Evolutionary conservation across 495 filamentous ascomycete genomes (phyloP), one percentile per base, ranked within the genome.

Genomic region (Aspergillus biplanus): DNA sequence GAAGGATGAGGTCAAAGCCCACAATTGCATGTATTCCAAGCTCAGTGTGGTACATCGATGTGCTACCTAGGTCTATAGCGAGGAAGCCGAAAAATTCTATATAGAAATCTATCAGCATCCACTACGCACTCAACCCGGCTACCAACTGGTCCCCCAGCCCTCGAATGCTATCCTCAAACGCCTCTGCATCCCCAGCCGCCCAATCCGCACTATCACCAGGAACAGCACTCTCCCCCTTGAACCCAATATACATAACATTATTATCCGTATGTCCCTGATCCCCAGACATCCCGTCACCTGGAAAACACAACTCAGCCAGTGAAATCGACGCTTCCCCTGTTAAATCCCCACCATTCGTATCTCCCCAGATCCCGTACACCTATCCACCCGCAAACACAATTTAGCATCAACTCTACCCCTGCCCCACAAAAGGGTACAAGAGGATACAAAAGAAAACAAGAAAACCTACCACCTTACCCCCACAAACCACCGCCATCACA

Each of bases 291-390:
- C 61, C 39, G 0, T 69, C 67, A 33, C 75, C 61, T 1, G 69
- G 81, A 66, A 79, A 89, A 71, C 87, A 89, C n/a, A 83, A 74
- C 21, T 82, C 80, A 0, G 84, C 87, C 6, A 89, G 66, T 1
- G 85, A 76, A 34, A 89, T 77, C 27, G 82, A 82, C 0, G 83
- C 82, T 62, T 90, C 85, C 15, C 87, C 85, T 0, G 85, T 83
- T 0, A 80, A 65, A 33, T 64, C 72, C 31, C 71, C 81, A 33
- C 84, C 87, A 63, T 89, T 90, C 5, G 75, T 80, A 67, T 90
- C 87, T 15, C 85, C 88, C 88, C 85, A 89, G 57, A 90, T 72
- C n/a, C 84, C 86, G 64, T 89, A 90, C 47, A 87, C 72, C 78
- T 86, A 52, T 21, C 9, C 49, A 11, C 56, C 52, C 42, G 50